These are phyloP conservation scores for Septoria linicola DNA, from an alignment of 2,329 filamentous ascomycete species.

Conservation along the genomic window DNA sequence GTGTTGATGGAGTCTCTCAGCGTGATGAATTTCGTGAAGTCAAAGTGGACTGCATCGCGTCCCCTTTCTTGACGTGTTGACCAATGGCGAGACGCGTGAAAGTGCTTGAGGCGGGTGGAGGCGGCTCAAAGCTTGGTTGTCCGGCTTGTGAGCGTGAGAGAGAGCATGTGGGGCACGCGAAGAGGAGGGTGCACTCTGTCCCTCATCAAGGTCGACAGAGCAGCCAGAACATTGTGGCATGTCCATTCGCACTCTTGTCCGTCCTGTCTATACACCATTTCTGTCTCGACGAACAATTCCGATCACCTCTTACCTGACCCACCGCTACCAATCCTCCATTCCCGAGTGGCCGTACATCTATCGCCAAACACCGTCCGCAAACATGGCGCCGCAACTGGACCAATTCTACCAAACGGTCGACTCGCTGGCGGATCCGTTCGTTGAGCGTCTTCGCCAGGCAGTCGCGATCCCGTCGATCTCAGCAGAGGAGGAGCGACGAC, in stretches of 20 bases:
- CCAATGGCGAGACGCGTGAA: conserved; percentile 8
- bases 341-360: conserved; percentile 49
- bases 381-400: conserved; percentile 87
- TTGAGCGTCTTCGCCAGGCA: conserved; percentile 83
- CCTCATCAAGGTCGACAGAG: neutral
- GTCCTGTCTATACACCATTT: too few relatives aligned
- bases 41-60: neutral
- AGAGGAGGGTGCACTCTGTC: neutral
- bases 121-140: conserved; percentile 5
- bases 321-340: neutral
- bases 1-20: too few relatives aligned
- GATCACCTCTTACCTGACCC: too few relatives aligned
- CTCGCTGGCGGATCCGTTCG: conserved; percentile 73
- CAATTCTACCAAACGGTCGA: conserved; percentile 93
- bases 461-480: conserved; percentile 97
- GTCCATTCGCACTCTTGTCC: too few relatives aligned
- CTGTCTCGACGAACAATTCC: too few relatives aligned
- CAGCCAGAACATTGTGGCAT: neutral
- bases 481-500: conserved; percentile 81
- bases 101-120: neutral
- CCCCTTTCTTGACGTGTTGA: conserved; percentile 1
- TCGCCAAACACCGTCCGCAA: conserved; percentile 38
- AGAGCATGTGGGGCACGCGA: too few relatives aligned
- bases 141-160: too few relatives aligned
- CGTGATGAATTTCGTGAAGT: too few relatives aligned